A percentile compares a stretch with the other conserved stretches of the same genome.
These are phyloP conservation scores for Ceratocystis diversiconidia DNA, from an alignment of 2,329 filamentous ascomycete species.

Conservation along the genomic window DNA sequence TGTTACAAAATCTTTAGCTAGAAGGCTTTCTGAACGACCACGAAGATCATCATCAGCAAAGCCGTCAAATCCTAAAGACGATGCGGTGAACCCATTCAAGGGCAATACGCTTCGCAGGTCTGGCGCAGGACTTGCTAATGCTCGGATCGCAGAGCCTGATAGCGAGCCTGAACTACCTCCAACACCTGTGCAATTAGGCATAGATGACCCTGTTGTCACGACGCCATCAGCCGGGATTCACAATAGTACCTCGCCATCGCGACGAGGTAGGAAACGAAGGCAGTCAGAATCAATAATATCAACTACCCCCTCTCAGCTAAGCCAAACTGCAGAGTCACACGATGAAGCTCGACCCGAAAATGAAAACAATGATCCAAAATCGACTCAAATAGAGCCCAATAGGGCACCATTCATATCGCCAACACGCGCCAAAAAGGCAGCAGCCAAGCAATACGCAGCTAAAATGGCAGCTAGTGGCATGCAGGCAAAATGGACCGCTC, in stretches of 20 bases:
- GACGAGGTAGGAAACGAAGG: not conserved
- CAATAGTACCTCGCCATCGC: constrained; percentile 17
- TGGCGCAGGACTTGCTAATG: constrained; percentile 11
- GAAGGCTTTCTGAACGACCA: constrained; percentile 7
- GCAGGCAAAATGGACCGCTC: constrained; percentile 13
- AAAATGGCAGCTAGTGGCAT: not conserved
- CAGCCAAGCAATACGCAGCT: constrained; percentile 4
- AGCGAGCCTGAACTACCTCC: constrained; percentile 46
- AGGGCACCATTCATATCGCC: not conserved
- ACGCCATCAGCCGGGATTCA: constrained; percentile 44
- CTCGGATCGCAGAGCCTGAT: not conserved
- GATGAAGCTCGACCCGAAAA: not conserved
- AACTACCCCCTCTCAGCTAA: constrained; percentile 35
- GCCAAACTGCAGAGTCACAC: not conserved
- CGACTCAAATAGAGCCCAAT: not conserved
- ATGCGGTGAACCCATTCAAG: constrained; percentile 10
- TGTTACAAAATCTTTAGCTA: not conserved
- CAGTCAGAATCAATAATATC: constrained; percentile 17
- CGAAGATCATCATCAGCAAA: not conserved
- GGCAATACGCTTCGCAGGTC: constrained; percentile 21
- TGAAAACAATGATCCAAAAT: not conserved
- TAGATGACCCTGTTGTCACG: constrained; percentile 38
- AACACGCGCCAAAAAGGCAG: constrained; percentile 10
- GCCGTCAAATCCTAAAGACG: constrained; percentile 2
- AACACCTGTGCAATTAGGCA: constrained; percentile 35